Conservation (phyloP, 306 rosid genomes). For the Fragaria vesca region DNA sequence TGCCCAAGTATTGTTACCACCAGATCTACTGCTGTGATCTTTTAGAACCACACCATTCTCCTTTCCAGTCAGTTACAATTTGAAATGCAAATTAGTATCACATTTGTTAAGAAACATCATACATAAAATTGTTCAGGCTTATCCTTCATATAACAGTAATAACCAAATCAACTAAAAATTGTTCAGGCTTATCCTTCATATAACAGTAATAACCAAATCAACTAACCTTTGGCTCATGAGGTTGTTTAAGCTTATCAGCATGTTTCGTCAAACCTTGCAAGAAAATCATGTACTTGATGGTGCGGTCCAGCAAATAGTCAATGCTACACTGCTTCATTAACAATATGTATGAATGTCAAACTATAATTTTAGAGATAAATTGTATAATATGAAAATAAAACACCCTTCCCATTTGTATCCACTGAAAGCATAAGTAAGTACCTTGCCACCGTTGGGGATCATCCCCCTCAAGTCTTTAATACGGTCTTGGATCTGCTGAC, state of each 20-base stretch:
- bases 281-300: conserved; percentile 85
- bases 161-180: neutral
- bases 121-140: neutral
- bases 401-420: neutral
- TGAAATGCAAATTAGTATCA: conserved; percentile 18
- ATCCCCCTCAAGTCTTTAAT: conserved; percentile 78
- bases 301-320: conserved; percentile 75
- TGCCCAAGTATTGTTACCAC: conserved; percentile 63
- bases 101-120: conserved; percentile 22
- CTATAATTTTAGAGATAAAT: neutral
- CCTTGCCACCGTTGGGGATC: conserved; percentile 85
- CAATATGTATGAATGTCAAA: conserved; percentile 15
- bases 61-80: conserved; percentile 48
- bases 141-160: neutral
- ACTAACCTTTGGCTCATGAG: conserved; percentile 64
- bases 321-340: conserved; percentile 86
- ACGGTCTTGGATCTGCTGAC: conserved; percentile 95
- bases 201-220: conserved; percentile 1
- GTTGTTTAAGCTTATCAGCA: conserved; percentile 65
- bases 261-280: conserved; percentile 57
- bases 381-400: conserved; percentile 3
- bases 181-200: neutral
- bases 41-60: conserved; percentile 44
- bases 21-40: conserved; percentile 31
- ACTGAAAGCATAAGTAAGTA: conserved; percentile 30